Conservation (phyloP, 352 stramenopile genomes). For the Pythium sp. region DNA sequence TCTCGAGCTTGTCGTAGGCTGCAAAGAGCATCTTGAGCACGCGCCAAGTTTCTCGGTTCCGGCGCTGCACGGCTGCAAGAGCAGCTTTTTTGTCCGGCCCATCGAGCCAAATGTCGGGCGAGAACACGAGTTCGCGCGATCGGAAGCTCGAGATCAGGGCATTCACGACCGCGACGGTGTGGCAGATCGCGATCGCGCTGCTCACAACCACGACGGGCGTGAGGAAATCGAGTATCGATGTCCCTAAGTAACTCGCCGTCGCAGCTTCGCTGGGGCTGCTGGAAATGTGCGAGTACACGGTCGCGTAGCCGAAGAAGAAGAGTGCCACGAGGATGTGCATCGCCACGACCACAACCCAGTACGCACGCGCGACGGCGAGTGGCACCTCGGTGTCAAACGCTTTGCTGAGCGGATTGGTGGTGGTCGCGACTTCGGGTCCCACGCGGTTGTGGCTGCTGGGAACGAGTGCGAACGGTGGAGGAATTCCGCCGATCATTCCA, state of each 20-base stretch:
- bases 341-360: constrained; percentile 7
- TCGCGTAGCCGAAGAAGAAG: constrained; percentile 17
- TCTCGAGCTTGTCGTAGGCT: constrained; percentile 11
- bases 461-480: constrained; percentile 11
- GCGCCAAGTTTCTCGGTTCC: constrained; percentile 15
- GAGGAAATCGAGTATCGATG: constrained; percentile 3
- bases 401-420: neutral
- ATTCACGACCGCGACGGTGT: constrained; percentile 15
- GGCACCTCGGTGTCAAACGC: constrained; percentile 1
- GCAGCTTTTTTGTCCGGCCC: constrained; percentile 12
- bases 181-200: constrained; percentile 15
- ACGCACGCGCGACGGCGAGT: constrained; percentile 7
- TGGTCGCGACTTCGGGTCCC: neutral
- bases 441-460: neutral
- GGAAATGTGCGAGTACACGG: constrained; percentile 10
- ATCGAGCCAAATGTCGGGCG: constrained; percentile 17
- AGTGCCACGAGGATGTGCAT: constrained; percentile 2
- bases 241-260: neutral
- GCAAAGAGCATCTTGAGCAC: constrained; percentile 9
- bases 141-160: constrained; percentile 15
- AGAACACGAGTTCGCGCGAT: constrained; percentile 17
- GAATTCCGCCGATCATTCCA: neutral
- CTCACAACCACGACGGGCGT: constrained; percentile 9
- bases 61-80: constrained; percentile 5
- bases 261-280: neutral